Evolutionary conservation across 83 land plant species (phyloP).

Genomic region (Isoetes engelmannii): DNA sequence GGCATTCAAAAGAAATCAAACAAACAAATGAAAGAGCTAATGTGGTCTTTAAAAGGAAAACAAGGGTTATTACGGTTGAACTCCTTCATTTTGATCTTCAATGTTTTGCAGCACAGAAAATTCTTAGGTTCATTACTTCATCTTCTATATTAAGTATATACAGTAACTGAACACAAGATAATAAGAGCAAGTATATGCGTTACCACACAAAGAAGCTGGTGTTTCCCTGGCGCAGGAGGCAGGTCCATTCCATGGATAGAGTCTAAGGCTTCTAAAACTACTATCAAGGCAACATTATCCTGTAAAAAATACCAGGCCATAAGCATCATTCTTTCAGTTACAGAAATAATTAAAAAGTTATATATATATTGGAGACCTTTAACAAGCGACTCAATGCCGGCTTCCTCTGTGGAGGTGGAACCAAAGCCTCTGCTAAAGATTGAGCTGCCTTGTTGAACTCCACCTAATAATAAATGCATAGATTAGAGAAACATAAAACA

Average conservation of each 20-base stretch:
- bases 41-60: too few relatives aligned
- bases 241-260: slow-evolving; percentile 51
- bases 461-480: slow-evolving; percentile 45
- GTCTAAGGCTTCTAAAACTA: slow-evolving; percentile 79
- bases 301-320: slow-evolving; percentile 19
- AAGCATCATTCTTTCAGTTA: neutral
- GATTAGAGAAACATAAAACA: neutral
- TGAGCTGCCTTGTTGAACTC: slow-evolving; percentile 99
- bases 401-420: slow-evolving; percentile 67
- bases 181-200: slow-evolving; percentile 6
- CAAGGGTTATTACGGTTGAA: too few relatives aligned
- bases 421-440: slow-evolving; percentile 70
- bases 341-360: slow-evolving; percentile 1
- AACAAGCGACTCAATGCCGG: slow-evolving; percentile 69
- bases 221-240: slow-evolving; percentile 50
- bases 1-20: too few relatives aligned
- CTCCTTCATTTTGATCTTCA: too few relatives aligned
- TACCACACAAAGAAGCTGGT: slow-evolving; percentile 95
- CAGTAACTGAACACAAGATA: neutral
- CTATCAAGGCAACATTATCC: slow-evolving; percentile 97
- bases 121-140: too few relatives aligned
- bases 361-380: slow-evolving; percentile 47
- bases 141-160: too few relatives aligned
- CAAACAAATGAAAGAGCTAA: too few relatives aligned
- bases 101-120: too few relatives aligned